phyloP scores from a whole-genome alignment of 106 monocot species.

The Dendrobium chrysotoxum region DNA sequence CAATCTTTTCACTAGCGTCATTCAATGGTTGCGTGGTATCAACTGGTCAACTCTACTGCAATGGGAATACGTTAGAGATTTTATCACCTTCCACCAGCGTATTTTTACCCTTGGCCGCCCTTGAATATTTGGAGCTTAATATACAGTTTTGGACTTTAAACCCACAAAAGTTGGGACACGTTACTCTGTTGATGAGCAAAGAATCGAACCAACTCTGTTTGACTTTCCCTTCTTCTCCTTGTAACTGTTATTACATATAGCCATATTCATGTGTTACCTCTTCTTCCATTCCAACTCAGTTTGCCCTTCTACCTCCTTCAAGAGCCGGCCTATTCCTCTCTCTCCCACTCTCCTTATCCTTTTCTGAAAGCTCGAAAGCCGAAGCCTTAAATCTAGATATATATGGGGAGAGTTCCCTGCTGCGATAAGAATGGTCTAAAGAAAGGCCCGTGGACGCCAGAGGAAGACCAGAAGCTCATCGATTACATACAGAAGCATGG shows the following conservation, averaged over 20 bases:
- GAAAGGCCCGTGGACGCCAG: not conserved
- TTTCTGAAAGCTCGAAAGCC: not conserved
- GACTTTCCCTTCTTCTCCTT: not conserved
- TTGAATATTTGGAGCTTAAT: too few species aligned
- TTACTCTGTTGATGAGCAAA: not conserved
- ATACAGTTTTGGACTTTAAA: too few species aligned
- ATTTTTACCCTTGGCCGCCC: too few species aligned
- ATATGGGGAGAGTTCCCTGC: not conserved
- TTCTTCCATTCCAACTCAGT: not conserved
- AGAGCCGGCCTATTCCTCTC: not conserved
- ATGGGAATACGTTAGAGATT: too few species aligned
- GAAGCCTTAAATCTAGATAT: too few species aligned
- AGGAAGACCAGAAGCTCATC: conserved; percentile 5
- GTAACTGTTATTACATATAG: not conserved
- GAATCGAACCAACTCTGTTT: not conserved
- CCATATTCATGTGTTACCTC: not conserved
- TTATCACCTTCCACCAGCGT: too few species aligned
- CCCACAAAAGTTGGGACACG: not conserved
- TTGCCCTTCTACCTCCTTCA: not conserved
- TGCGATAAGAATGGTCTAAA: conserved; percentile 3
- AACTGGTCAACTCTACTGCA: too few species aligned
- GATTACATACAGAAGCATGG: conserved; percentile 3
- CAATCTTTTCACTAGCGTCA: too few species aligned
- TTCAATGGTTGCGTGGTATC: too few species aligned
- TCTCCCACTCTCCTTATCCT: not conserved